Base-by-base conservation (phyloP, 148 eudicot species). In the Pouteria glomerata region DNA sequence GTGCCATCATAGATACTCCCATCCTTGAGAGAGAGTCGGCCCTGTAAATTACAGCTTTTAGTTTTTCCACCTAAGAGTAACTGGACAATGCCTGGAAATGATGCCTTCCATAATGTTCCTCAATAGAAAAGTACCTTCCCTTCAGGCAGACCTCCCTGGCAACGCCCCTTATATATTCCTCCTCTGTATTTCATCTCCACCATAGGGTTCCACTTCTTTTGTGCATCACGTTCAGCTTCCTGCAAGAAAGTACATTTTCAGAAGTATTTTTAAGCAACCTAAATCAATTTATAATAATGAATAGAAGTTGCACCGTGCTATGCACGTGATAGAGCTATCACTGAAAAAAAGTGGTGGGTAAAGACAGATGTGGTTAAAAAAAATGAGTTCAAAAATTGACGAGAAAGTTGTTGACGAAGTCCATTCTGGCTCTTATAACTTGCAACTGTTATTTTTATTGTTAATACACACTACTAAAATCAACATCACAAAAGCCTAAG, bases 141-240 rank as follows among this genome's bases (percentile, higher is more conserved):
- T 79, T 94, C 97, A 10, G 98, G 98, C 72, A 94, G 91, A 74
- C 97, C 98, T 58, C 97, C 97, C 81, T 94, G 93, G 75, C 89
- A 79, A 42, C 86, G 96, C 13, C 97, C 98, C 80, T 79, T 77
- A 77, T 91, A 94, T 63, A 71, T 53, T 63, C 98, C 97, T 81
- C 98, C 98, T 79, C 83, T 85, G 74, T 94, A 94, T 52, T 81
- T 81, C 68, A 94, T 91, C 79, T 91, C 88, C 86, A 84, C 85
- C 69, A 86, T 69, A 18, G 85, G 96, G 66, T 80, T 91, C 98
- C 95, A 94, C 76, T 74, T 91, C 34, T 81, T 83, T 61, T 85
- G 74, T 58, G 93, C 84, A 81, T 91, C 85, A 48, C 98, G 84
- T 81, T 94, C 98, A 23, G 90, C 78, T 77, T 94, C 97, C 98